Evolutionary conservation across 106 monocot genomes (phyloP), one percentile per base, ranked within the genome.

Genomic region (Dactylorhiza incarnata): DNA sequence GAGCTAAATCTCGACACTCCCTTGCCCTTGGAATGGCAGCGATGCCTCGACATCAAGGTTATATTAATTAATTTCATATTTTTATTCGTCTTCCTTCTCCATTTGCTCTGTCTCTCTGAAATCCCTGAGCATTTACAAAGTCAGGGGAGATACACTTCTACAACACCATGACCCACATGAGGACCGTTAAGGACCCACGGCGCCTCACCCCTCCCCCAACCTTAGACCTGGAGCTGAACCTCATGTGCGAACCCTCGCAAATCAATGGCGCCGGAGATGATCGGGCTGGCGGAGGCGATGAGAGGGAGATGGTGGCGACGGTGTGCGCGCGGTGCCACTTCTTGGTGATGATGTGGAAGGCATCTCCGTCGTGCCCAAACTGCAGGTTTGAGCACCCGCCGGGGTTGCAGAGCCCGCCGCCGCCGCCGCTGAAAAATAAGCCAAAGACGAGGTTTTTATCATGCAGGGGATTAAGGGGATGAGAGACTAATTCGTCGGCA

Each of bases 1-100:
- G 92, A 92, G 10, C 89, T 92, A 56, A 72, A 85, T 14, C 82
- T 92, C 45, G 92, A 92, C 23, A 49, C 85, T 4, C 92, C 92
- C 17, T 61, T 92, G 51, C 89, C 89, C 5, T 76, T 84, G 16
- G 92, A 89, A 45, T 89, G 92, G 92, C 85, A 89, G 47, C 76
- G 89, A 15, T 86, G 88, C 75, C 89, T 89, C 45, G 92, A 92
- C 75, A 89, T 89, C 72, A 79, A 87, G 87, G 92, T 89, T 78
- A n/a, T n/a, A n/a, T n/a, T n/a, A n/a, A n/a, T n/a, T n/a, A n/a
- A n/a, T 22, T 37, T 22, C 43, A 24, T 19, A 46, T 46, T 0
- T n/a, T n/a, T n/a, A 7, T 72, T 72, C 71, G 19, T 46, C 58
- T 72, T 26, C 19, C 37, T 45, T 48, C 12, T 43, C 44, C 10